Evolutionary conservation across 2,329 filamentous ascomycete genomes (phyloP).

Genomic region (Epichloe typhina): DNA sequence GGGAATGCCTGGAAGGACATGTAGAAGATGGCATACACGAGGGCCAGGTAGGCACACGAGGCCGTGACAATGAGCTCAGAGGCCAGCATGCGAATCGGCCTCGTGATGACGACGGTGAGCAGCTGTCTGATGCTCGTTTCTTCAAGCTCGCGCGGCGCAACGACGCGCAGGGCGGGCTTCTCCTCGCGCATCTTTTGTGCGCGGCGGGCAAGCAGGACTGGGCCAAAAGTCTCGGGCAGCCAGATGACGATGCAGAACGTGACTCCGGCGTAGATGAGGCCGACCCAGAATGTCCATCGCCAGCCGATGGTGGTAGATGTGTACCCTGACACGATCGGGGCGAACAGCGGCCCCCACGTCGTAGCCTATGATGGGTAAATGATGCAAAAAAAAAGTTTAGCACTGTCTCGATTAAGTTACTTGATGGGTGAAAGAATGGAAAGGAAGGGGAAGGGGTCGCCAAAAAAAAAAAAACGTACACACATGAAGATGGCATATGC

Average conservation of each 20-base stretch:
- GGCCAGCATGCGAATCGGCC: slow-evolving; percentile 59
- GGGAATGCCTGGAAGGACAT: slow-evolving; percentile 70
- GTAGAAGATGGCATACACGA: slow-evolving; percentile 53
- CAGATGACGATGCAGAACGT: slow-evolving; percentile 46
- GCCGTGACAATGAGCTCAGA: slow-evolving; percentile 63
- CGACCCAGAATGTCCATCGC: slow-evolving; percentile 62
- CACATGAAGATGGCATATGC: slow-evolving; percentile 53
- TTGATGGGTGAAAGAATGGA: too few relatives aligned
- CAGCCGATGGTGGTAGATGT: slow-evolving; percentile 45
- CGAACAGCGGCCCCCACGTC: slow-evolving; percentile 49
- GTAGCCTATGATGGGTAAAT: slow-evolving; percentile 31
- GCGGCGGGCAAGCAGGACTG: slow-evolving; percentile 42
- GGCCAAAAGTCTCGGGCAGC: slow-evolving; percentile 52
- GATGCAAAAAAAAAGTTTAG: too few relatives aligned
- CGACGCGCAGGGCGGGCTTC: slow-evolving; percentile 35
- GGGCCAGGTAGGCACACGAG: slow-evolving; percentile 55
- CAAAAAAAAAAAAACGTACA: slow-evolving; percentile 18
- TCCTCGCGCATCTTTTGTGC: slow-evolving; percentile 44
- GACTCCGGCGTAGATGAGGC: slow-evolving; percentile 50
- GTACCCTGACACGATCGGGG: slow-evolving; percentile 53
- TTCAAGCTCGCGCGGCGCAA: slow-evolving; percentile 53
- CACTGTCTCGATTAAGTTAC: too few relatives aligned
- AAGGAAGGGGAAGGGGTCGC: too few relatives aligned
- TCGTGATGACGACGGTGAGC: slow-evolving; percentile 51
- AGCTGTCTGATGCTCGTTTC: slow-evolving; percentile 43